Conservation (phyloP, 345 rosid genomes). For the Eucalyptus tenuipes region DNA sequence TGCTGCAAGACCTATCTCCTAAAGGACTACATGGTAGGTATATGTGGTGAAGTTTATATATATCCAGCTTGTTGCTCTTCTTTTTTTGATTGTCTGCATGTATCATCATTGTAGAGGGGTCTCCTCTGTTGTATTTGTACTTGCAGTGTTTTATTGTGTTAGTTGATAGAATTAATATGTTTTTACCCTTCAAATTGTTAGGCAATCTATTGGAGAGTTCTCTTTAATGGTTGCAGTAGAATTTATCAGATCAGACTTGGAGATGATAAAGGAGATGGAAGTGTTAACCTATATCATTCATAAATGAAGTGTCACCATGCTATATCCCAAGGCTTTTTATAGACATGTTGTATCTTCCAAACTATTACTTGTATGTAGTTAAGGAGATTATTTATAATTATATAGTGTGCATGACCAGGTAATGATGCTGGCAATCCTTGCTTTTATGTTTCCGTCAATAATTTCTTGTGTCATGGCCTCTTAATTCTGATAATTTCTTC, state of each 20-base stretch:
- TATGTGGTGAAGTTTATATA: neutral
- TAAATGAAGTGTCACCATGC: neutral
- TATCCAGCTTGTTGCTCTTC: neutral
- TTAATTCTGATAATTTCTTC: slow-evolving; percentile 1
- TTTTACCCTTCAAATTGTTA: neutral
- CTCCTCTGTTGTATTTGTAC: neutral
- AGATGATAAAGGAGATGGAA: neutral
- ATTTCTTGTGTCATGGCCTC: neutral
- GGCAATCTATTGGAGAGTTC: neutral
- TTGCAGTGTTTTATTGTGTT: neutral
- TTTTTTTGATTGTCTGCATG: neutral
- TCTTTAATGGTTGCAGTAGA: neutral
- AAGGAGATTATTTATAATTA: neutral
- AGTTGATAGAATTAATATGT: neutral
- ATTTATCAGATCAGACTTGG: neutral
- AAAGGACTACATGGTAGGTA: slow-evolving; percentile 72
- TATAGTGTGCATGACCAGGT: neutral
- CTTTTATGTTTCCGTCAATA: neutral
- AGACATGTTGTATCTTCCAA: neutral
- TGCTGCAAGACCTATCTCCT: slow-evolving; percentile 81
- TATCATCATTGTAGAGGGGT: neutral
- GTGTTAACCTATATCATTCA: neutral
- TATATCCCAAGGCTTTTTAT: neutral
- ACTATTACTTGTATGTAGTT: neutral
- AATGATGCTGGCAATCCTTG: neutral